These are phyloP conservation scores for Primulina eburnea DNA, from an alignment of 257 asterid genomes.

Conservation along the genomic window DNA sequence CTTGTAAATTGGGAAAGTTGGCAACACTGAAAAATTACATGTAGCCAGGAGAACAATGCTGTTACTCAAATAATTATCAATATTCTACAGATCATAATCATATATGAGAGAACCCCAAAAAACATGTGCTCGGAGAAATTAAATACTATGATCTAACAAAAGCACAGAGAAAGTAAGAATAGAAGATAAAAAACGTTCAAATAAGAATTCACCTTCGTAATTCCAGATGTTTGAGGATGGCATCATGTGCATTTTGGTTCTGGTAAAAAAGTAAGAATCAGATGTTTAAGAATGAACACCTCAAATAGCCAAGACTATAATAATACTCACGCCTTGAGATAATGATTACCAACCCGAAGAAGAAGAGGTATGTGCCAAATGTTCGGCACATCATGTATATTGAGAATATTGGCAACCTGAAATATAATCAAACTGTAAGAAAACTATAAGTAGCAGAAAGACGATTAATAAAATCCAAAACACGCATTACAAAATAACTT, in stretches of 20 bases:
- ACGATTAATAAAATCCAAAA: conserved; percentile 11
- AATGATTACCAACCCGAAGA: conserved; percentile 61
- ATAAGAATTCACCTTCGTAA: conserved; percentile 48
- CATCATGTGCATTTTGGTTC: conserved; percentile 89
- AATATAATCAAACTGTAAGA: conserved; percentile 10
- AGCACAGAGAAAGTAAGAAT: conserved; percentile 1
- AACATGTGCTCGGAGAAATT: not conserved
- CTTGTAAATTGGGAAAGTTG: conserved; percentile 60
- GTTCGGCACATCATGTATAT: conserved; percentile 84
- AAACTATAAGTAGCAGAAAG: not conserved
- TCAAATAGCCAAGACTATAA: conserved; percentile 1
- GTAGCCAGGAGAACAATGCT: conserved; percentile 24
- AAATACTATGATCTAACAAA: not conserved
- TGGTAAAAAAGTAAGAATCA: conserved; percentile 34
- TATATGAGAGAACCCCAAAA: not conserved
- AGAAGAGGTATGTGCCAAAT: conserved; percentile 90
- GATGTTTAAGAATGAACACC: conserved; percentile 19
- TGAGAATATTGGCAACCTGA: conserved; percentile 65
- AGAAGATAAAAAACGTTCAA: conserved; percentile 10
- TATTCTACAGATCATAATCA: not conserved
- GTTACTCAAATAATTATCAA: conserved; percentile 16
- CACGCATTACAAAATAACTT: conserved; percentile 13
- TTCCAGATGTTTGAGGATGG: conserved; percentile 69
- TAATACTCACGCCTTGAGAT: conserved; percentile 5
- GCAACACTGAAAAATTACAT: conserved; percentile 59